Evolutionary conservation across 2,329 filamentous ascomycete genomes (phyloP).

Genomic region (Alternaria ventricosa): DNA sequence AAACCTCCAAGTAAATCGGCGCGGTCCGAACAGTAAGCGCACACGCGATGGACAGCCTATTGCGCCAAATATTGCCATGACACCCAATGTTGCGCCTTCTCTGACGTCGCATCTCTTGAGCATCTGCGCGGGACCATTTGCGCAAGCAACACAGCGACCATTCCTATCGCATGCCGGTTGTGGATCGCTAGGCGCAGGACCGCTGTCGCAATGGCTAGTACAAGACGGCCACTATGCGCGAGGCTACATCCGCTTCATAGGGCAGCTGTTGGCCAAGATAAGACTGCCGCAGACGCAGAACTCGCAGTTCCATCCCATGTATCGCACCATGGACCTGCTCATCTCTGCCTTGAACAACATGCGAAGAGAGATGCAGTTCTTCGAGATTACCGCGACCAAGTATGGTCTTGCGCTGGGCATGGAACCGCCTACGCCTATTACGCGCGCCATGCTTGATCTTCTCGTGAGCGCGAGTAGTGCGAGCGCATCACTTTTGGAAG

Average conservation of each 20-base stretch:
- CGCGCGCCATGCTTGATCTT: slow-evolving; percentile 63
- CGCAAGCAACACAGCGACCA: slow-evolving; percentile 66
- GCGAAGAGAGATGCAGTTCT: slow-evolving; percentile 70
- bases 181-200: slow-evolving; percentile 63
- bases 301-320: slow-evolving; percentile 57
- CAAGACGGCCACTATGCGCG: slow-evolving; percentile 76
- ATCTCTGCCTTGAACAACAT: slow-evolving; percentile 71
- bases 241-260: slow-evolving; percentile 71
- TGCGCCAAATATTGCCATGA: slow-evolving; percentile 35
- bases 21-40: slow-evolving; percentile 52
- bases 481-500: slow-evolving; percentile 66
- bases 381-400: slow-evolving; percentile 67
- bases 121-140: slow-evolving; percentile 56
- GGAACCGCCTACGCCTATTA: slow-evolving; percentile 56
- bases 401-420: slow-evolving; percentile 63
- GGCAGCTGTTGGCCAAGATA: slow-evolving; percentile 68
- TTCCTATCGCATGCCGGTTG: slow-evolving; percentile 71
- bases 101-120: slow-evolving; percentile 65
- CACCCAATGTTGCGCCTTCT: slow-evolving; percentile 48
- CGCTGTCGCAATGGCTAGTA: slow-evolving; percentile 70
- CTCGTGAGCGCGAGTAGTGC: slow-evolving; percentile 64
- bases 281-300: slow-evolving; percentile 58
- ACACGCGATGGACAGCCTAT: slow-evolving; percentile 47
- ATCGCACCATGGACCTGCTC: slow-evolving; percentile 66
- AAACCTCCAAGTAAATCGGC: slow-evolving; percentile 54